Evolutionary conservation across 257 asterid genomes (phyloP).

Genomic region (Solanum pennellii): DNA sequence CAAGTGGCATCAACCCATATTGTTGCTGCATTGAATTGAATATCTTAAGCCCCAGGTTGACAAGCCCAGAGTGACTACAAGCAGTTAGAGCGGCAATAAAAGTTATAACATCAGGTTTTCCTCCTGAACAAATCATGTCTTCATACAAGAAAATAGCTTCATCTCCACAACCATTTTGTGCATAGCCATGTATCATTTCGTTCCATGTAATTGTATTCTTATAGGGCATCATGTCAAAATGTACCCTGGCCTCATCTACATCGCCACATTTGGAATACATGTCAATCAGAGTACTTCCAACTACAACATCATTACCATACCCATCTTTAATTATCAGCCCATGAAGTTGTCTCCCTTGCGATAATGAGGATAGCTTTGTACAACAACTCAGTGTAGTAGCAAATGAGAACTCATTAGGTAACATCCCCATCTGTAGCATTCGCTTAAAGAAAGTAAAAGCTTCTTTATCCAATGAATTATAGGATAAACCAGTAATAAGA

Average conservation of each 20-base stretch:
- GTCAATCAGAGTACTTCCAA: constrained; percentile 18
- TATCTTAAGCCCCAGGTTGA: constrained; percentile 2
- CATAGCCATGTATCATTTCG: constrained; percentile 12
- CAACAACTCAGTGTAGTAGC: background rate
- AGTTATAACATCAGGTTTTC: constrained; percentile 9
- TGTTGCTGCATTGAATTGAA: constrained; percentile 8
- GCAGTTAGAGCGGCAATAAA: constrained; percentile 13
- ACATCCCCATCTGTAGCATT: background rate
- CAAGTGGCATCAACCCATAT: constrained; percentile 8
- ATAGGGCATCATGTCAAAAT: constrained; percentile 5
- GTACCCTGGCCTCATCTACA: constrained; percentile 2
- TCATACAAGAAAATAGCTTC: constrained; percentile 10
- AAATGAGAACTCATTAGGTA: background rate
- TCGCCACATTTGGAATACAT: constrained; percentile 18
- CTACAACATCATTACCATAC: constrained; percentile 6
- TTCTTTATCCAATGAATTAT: background rate
- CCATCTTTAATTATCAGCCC: constrained; percentile 1
- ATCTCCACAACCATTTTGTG: constrained; percentile 12
- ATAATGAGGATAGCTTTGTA: constrained; percentile 8
- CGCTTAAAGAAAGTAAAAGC: background rate
- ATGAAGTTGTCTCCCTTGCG: constrained; percentile 11
- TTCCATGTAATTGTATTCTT: constrained; percentile 15
- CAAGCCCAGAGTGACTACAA: constrained; percentile 17
- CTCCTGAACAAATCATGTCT: constrained; percentile 6
- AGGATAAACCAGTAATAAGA: background rate